A percentile compares a stretch with the other conserved stretches of the same genome.
These are phyloP conservation scores for Scheffersomyces illinoinensis DNA, from an alignment of 1,139 yeast species.

Conservation along the genomic window DNA sequence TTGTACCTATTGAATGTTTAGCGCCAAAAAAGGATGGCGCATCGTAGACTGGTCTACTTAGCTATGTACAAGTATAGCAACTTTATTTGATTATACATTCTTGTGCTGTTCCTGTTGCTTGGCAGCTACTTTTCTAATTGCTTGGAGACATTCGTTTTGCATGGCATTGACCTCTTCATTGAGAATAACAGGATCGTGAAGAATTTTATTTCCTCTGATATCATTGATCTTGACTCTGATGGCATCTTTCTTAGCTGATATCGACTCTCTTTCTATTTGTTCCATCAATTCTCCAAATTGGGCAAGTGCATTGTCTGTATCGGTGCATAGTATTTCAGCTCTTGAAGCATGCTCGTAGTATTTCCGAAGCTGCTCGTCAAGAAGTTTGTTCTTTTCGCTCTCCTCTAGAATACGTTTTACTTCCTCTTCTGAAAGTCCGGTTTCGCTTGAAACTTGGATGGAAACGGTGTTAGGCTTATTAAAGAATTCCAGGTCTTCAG, in stretches of 20 bases:
- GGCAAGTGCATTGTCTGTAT: conserved; percentile 51
- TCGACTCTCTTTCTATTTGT: conserved; percentile 33
- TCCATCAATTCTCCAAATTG: conserved; percentile 47
- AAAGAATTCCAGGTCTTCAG: conserved; percentile 28
- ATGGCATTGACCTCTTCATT: conserved; percentile 49
- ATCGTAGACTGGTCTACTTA: not conserved
- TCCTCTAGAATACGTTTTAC: conserved; percentile 57
- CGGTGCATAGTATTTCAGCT: conserved; percentile 57
- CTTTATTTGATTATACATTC: conserved; percentile 3
- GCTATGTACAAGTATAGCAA: conserved; percentile 5
- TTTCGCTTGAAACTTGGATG: conserved; percentile 69
- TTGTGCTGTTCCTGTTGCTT: conserved; percentile 31
- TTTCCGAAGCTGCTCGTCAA: conserved; percentile 43
- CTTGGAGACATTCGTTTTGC: conserved; percentile 51
- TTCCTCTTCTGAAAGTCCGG: conserved; percentile 68
- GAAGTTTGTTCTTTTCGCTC: conserved; percentile 39
- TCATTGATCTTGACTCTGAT: conserved; percentile 49
- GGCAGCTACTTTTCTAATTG: conserved; percentile 54
- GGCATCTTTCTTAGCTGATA: conserved; percentile 28
- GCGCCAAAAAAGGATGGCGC: not conserved
- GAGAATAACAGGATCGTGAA: conserved; percentile 37
- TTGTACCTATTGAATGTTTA: not conserved
- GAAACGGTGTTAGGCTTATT: conserved; percentile 46
- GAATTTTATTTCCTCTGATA: conserved; percentile 33
- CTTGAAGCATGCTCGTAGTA: conserved; percentile 50